Percentiles rank a stretch among this genome's conserved stretches.
These are phyloP conservation scores for Acanthamoeba royreba DNA, from an alignment of 208 protist genomes.

Conservation along the genomic window DNA sequence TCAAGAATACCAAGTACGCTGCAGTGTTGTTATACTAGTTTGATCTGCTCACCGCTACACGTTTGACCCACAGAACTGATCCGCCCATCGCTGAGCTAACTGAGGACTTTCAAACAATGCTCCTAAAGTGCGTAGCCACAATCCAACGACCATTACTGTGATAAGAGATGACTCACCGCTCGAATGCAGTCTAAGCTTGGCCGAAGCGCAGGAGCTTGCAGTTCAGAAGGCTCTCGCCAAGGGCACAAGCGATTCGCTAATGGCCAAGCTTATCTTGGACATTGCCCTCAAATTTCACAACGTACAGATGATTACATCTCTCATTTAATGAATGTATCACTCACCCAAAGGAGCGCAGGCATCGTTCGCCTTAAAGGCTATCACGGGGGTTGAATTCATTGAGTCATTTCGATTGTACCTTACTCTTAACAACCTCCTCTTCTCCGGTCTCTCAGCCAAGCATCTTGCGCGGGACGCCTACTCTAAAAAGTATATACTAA, in stretches of 20 bases:
- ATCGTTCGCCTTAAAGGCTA: background rate
- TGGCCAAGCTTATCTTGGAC: background rate
- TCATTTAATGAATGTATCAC: too few species aligned
- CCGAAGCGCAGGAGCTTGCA: background rate
- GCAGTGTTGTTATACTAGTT: background rate
- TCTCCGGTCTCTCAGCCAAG: background rate
- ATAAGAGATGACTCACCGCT: background rate
- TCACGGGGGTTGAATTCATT: background rate
- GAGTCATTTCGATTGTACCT: background rate
- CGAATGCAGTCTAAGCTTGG: background rate
- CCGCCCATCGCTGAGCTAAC: background rate
- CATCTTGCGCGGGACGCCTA: background rate
- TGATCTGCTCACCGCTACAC: background rate
- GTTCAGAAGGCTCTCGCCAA: background rate
- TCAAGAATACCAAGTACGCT: background rate
- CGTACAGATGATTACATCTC: too few species aligned
- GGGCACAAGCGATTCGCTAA: background rate
- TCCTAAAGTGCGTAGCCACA: background rate
- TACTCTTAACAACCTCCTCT: background rate
- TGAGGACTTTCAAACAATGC: background rate
- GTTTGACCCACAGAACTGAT: background rate
- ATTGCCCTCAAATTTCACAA: background rate
- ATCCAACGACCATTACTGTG: too few species aligned
- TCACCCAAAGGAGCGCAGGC: background rate
- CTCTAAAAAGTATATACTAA: background rate